Base-by-base conservation (phyloP, 202 grass and related monocot species). In the Setaria italica region DNA sequence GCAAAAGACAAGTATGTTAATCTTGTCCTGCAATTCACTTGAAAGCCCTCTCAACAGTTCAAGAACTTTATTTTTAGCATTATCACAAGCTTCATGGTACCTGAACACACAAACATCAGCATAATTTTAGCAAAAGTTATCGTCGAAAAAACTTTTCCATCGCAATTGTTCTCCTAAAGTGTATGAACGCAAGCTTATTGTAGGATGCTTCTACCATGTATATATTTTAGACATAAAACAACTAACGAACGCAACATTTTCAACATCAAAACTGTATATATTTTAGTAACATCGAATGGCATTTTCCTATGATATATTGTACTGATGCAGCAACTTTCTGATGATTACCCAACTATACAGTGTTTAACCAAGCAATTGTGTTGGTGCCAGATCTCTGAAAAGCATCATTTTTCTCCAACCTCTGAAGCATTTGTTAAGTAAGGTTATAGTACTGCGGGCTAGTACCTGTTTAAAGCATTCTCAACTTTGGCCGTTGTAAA, bases 81-180 rank as follows among this genome's bases (percentile, higher is more conserved):
- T 84, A 78, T 92, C 93, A 90, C 93, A 89, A 80, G 95, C 88
- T 87, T 95, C 93, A 84, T 98, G 91, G 83, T 98, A 98, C 86
- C 95, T 98, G 83, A 67, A 84, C 14, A 82, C 85, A 78, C 21
- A 88, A 79, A 83, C 37, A 90, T 77, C 32, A 42, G 51, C 9
- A 58, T 49, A 67, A 48, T 72, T 63, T 46, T 12, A 57, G 17
- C 64, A 78, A 25, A 83, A 25, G 33, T 70, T 71, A 42, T 14
- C 7, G 55, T n/a, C 11, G 4, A 48, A 67, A 19, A 7, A 30
- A 65, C 41, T 58, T 10, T 59, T 25, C 8, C 16, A 20, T 63
- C 68, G 51, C n/a, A 72, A 78, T 67, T 78, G 16, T 11, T 19
- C 1, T 47, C 70, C 63, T 76, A 64, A 11, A 82, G 64, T 71